phyloP scores from a whole-genome alignment of 441 rosid genomes.

The Croton setiger region DNA sequence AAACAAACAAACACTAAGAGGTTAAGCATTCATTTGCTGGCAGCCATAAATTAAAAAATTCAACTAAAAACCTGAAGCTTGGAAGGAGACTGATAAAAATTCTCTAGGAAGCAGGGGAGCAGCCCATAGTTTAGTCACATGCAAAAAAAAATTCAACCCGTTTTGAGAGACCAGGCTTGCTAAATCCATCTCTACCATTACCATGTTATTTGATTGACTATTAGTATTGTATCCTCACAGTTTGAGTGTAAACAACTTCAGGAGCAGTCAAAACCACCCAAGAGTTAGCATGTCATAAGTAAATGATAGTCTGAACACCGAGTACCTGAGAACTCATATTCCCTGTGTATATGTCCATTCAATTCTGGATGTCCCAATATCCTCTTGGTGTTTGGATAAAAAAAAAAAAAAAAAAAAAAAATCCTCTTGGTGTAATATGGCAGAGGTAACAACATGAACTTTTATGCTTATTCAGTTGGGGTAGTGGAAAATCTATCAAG shows the following conservation, averaged over 20 bases:
- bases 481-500: neutral
- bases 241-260: neutral
- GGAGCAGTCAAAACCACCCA: neutral
- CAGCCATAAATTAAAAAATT: neutral
- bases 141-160: neutral
- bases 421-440: no score
- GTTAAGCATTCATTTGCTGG: neutral
- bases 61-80: neutral
- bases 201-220: neutral
- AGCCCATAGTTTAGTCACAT: neutral
- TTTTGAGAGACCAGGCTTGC: neutral
- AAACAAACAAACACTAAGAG: no score
- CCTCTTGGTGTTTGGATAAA: neutral
- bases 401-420: no score
- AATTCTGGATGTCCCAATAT: neutral
- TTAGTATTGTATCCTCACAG: no score
- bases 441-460: neutral
- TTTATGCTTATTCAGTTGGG: neutral
- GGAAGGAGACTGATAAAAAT: neutral
- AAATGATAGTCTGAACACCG: neutral
- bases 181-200: neutral
- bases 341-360: neutral
- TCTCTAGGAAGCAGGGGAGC: neutral
- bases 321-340: neutral
- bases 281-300: neutral